Percentiles rank a stretch among this genome's conserved stretches.
These are phyloP conservation scores for Phytopythium montanum DNA, from an alignment of 352 stramenopile species.

Conservation along the genomic window DNA sequence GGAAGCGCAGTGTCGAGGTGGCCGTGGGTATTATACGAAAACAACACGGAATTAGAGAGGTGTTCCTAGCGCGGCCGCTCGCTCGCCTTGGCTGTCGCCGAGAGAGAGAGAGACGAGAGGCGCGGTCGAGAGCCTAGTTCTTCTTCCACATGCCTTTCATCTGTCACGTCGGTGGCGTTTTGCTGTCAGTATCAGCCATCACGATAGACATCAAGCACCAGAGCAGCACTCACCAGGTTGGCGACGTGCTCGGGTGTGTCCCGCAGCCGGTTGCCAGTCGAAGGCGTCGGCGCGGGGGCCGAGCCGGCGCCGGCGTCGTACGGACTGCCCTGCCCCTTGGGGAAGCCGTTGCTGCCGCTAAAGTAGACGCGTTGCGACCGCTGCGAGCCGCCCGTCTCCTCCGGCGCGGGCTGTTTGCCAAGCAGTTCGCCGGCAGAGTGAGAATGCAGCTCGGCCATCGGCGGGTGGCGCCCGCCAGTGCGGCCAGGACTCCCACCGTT, in stretches of 20 bases:
- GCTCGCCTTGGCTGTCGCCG: constrained; percentile 5
- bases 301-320: constrained; percentile 28
- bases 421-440: constrained; percentile 35
- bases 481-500: constrained; percentile 45
- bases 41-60: constrained; percentile 21
- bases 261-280: constrained; percentile 24
- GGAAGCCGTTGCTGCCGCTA: constrained; percentile 17
- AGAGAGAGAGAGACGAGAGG: constrained; percentile 2
- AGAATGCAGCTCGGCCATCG: constrained; percentile 35
- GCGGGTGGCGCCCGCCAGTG: constrained; percentile 17
- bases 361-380: constrained; percentile 28
- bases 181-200: not conserved
- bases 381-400: constrained; percentile 18
- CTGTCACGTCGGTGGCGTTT: constrained; percentile 14
- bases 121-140: constrained; percentile 37
- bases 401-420: constrained; percentile 24
- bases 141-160: constrained; percentile 86
- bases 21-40: constrained; percentile 15
- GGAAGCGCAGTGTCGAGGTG: not conserved
- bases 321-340: constrained; percentile 36
- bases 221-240: constrained; percentile 33
- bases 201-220: not conserved
- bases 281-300: constrained; percentile 27
- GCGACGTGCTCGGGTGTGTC: constrained; percentile 44
- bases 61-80: constrained; percentile 10